Conservation (phyloP, 23 red algal species). For the Gracilaria vermiculophylla region DNA sequence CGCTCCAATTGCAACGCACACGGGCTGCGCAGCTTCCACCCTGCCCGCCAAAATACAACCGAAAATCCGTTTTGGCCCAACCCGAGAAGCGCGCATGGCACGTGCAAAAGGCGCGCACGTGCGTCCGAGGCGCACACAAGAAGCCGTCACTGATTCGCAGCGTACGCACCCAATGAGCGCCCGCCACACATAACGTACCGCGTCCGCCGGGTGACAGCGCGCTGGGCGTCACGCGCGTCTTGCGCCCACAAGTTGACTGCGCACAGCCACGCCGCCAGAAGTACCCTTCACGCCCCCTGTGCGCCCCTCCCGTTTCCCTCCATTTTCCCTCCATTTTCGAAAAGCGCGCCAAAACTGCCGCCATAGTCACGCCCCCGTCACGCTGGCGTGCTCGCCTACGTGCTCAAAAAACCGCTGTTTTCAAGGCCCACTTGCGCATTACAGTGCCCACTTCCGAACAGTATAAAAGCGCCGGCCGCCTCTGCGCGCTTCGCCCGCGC, state of each 20-base stretch:
- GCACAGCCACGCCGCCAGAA: background rate
- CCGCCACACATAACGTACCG: background rate
- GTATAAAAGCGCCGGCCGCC: slow-evolving; percentile 32
- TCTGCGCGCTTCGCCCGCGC: background rate
- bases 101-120: background rate
- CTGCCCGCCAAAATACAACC: no score
- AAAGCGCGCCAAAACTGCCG: slow-evolving; percentile 16
- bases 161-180: background rate
- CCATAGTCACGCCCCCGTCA: slow-evolving; percentile 6
- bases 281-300: background rate
- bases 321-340: slow-evolving; percentile 38
- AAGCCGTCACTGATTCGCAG: background rate
- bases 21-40: background rate
- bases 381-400: slow-evolving; percentile 29
- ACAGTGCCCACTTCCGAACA: slow-evolving; percentile 6
- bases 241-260: slow-evolving; percentile 18
- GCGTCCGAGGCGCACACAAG: background rate
- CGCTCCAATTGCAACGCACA: background rate
- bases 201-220: background rate
- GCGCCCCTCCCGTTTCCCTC: background rate
- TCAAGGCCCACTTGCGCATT: slow-evolving; percentile 6
- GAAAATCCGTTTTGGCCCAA: no score
- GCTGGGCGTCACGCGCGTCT: background rate
- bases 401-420: slow-evolving; percentile 35
- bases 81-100: background rate